Conservation (phyloP, 331 rosid species). For the Acacia pycnantha region DNA sequence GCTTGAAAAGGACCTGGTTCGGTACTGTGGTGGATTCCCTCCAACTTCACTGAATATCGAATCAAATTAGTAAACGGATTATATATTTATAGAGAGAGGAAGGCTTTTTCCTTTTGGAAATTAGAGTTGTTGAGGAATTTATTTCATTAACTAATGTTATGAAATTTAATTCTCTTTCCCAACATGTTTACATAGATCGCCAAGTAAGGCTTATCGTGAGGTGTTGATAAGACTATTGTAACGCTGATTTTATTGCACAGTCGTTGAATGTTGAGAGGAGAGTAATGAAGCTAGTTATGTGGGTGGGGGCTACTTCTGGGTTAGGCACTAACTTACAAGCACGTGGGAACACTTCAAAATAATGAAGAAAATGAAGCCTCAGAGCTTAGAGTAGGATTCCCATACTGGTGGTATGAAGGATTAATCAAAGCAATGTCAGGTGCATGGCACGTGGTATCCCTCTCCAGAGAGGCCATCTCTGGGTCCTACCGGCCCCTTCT, state of each 20-base stretch:
- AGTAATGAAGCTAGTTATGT: background rate
- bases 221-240: background rate
- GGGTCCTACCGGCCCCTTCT: background rate
- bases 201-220: background rate
- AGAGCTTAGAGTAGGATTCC: background rate
- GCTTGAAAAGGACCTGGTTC: conserved; percentile 39
- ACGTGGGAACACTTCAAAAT: background rate
- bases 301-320: background rate
- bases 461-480: background rate
- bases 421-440: background rate
- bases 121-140: background rate
- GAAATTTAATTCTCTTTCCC: background rate
- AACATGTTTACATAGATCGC: background rate
- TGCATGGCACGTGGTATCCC: background rate
- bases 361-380: background rate
- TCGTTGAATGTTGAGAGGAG: background rate
- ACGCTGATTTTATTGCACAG: too few species aligned
- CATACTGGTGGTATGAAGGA: background rate
- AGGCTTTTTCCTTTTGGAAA: background rate
- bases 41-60: conserved; percentile 22
- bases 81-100: background rate
- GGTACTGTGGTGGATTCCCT: conserved; percentile 37
- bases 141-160: background rate
- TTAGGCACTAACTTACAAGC: background rate
- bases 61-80: background rate